Base-by-base conservation (phyloP, 306 rosid genomes). In the Gillenia trifoliata region DNA sequence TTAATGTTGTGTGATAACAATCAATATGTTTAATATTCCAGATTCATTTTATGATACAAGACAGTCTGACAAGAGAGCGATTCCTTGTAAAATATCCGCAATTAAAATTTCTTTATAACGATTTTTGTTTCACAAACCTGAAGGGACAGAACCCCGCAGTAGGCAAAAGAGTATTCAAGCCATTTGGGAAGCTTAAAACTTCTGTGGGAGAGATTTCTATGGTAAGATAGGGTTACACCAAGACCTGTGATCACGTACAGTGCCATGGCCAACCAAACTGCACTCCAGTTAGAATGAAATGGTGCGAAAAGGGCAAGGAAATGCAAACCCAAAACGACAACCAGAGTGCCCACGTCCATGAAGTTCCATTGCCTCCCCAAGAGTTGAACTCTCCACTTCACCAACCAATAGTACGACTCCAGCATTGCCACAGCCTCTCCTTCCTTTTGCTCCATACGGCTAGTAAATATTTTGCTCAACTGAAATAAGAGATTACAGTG, bases 181-280 rank as follows among this genome's bases (percentile, higher is more conserved):
- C 90, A 90, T 77, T 89, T 93, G 16, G 93, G 96, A 68, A 93
- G 85, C 88, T 85, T 93, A 76, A 93, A 93, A 65, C 96, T 93
- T 71, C 79, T 77, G 65, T 93, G 98, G 34, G 98, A 86, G 41
- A 93, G 98, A 72, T 93, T 75, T 62, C 97, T 83, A 64, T 91
- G 98, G 56, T 77, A 93, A 71, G 98, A 93, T 0, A 89, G 79
- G 5, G 98, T 93, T 25, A 91, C 83, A 0, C 97, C 97, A 62
- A 91, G 82, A 12, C 97, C 98, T 1, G 97, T 89, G 33, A 86
- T 78, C 45, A 82, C 45, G 73, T 93, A 91, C 15, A 93, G 80
- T 1, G 86, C 79, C 20, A 89, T 36, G n/a, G 92, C 92, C 17
- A 89, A 85, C 80, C 85, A 90, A 73, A 93, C 73, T 22, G 92